Base-by-base conservation (phyloP, 805 yeast species). In the Yamadazyma sp. region DNA sequence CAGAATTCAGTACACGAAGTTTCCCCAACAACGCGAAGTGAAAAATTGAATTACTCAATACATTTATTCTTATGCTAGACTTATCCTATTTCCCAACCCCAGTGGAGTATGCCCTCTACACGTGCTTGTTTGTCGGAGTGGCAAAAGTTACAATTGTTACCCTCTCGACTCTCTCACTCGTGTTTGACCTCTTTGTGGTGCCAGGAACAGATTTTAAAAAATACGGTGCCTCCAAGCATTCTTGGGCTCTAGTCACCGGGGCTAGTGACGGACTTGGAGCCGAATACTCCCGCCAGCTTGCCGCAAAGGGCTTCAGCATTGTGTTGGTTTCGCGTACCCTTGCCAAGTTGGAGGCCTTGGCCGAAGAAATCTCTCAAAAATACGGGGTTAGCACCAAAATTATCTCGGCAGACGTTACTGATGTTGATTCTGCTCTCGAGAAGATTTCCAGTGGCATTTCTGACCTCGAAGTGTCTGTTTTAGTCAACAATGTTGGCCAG, bases 261-360 rank as follows among this genome's bases (percentile, higher is more conserved):
- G 95, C 97, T 3, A 87, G 97, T 32, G 98, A 93, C 59, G 99
- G 99, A 23, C 84, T 93, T 54, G 99, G 99, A 41, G 88, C 90
- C 58, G 96, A 93, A 60, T 93, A 77, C 56, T 82, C 96, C 2
- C 55, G 64, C 17, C 98, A 91, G 64, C 73, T 93, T 62, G 99
- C 98, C 9, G 62, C 73, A 37, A 80, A 75, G 47, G 96, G 96
- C 2, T 83, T 90, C 60, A 90, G 89, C 50, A 60, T 93, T 32
- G 80, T 87, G 9, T 72, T 93, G 48, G 80, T 91, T 11, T 85
- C 96, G 17, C 79, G 99, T 64, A 88, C 95, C 12, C 73, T 73
- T 55, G 67, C 84, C 20, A 91, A 90, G 58, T 75, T 93, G 50
- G 82, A 80, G 49, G 61, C 65, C 4, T 58, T 89, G 33, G 77